Base-by-base conservation (phyloP, 2,329 filamentous ascomycete species). In the Monosporascus sp. region DNA sequence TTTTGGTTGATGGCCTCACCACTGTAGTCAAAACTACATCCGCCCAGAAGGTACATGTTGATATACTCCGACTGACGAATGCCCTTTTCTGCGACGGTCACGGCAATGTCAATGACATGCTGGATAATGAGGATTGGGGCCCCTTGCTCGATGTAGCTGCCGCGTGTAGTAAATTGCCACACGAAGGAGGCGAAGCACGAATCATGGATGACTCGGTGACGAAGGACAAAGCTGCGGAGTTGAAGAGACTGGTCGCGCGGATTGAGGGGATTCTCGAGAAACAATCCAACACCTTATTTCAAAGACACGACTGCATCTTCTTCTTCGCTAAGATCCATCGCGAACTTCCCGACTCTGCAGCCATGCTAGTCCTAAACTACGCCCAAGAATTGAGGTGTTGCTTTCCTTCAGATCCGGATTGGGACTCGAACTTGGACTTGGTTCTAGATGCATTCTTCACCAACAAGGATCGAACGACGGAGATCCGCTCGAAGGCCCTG, bases 321-420 rank as follows among this genome's bases (percentile, higher is more conserved):
- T 86, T 90, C 60, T 84, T 91, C 56, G 75, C 82, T 31, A 74
- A 77, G 24, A 77, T 89, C 17, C 80, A 85, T 51, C 71, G 74
- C 17, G 76, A 82, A 37, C 75, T 90, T 8, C 83, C 84, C 6
- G 84, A 90, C 62, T 79, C 80, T 4, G 81, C 83, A 8, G 84
- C 81, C 2, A 79, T 78, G 47, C 73, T 86, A 11, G 79, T 90
- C 24, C 77, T 90, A 44, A 79, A 83, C 45, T 83, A 89, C 64
- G 88, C 86, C 57, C 78, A 80, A 51, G 82, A 88, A 50, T 86
- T 87, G 57, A 77, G 85, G 46, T 85, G 83, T 61, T 88, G 88
- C 60, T 86, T 85, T 45, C 88, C 88, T 2, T 88, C 87, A 0
- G 85, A 89, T 60, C 69, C 77, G 47, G 74, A 81, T 37, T 91